These are phyloP conservation scores for Globisporangium parvum DNA, from an alignment of 352 stramenopile species.

Conservation along the genomic window DNA sequence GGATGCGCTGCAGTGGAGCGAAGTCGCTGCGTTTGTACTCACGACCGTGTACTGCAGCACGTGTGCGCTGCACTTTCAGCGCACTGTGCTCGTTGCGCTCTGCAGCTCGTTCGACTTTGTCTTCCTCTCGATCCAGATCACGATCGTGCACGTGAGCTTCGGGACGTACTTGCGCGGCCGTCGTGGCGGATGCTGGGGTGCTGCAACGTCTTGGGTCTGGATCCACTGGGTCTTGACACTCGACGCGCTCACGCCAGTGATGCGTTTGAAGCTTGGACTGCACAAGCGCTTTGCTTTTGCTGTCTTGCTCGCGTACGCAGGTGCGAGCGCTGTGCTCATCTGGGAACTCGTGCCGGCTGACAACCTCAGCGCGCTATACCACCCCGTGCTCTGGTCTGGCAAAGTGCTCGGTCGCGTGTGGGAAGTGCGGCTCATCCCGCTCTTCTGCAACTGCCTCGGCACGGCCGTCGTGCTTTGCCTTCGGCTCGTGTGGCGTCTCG, in stretches of 20 bases:
- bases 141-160: conserved; percentile 2
- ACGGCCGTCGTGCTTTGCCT: conserved; percentile 7
- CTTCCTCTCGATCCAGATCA: conserved; percentile 12
- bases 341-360: conserved; percentile 3
- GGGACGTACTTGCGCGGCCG: conserved; percentile 12
- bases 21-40: neutral
- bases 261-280: conserved; percentile 8
- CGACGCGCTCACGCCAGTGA: conserved; percentile 9
- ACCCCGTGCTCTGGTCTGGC: neutral
- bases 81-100: neutral
- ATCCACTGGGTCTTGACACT: conserved; percentile 8
- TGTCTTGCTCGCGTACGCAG: neutral
- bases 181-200: neutral
- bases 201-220: conserved; percentile 6
- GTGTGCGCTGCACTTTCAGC: conserved; percentile 5
- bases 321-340: neutral
- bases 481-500: conserved; percentile 10
- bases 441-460: conserved; percentile 16
- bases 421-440: conserved; percentile 10
- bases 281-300: conserved; percentile 1
- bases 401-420: neutral
- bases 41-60: neutral
- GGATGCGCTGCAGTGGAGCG: neutral
- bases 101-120: conserved; percentile 13
- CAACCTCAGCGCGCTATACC: neutral